Percentiles rank a stretch among this genome's conserved stretches.
Conservation (phyloP, 1,284 basidiomycete genomes). For the Omphalotus olearius region DNA sequence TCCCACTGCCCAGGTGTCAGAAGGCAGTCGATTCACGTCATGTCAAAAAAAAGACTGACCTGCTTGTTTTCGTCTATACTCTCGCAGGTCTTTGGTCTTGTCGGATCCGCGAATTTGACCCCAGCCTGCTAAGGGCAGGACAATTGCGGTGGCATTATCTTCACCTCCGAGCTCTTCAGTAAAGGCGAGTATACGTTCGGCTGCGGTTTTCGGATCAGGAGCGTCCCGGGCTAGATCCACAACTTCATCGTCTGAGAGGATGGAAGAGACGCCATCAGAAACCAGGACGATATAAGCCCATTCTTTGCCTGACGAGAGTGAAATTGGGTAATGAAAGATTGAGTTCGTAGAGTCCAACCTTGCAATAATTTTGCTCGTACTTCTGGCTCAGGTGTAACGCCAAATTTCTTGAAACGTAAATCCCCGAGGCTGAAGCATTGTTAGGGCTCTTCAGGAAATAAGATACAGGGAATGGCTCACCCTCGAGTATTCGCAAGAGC, state of each 20-base stretch:
- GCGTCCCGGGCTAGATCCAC: constrained; percentile 82
- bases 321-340: background rate
- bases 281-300: constrained; percentile 81
- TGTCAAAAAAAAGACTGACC: constrained; percentile 32
- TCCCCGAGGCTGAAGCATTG: constrained; percentile 73
- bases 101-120: constrained; percentile 78
- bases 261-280: constrained; percentile 89
- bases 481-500: constrained; percentile 91
- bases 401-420: constrained; percentile 83
- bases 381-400: constrained; percentile 94
- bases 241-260: constrained; percentile 92
- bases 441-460: background rate
- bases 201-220: constrained; percentile 74
- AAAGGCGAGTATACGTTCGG: constrained; percentile 80
- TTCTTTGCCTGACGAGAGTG: constrained; percentile 47
- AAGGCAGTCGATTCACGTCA: constrained; percentile 7
- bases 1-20: constrained; percentile 40
- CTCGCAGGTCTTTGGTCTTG: constrained; percentile 73
- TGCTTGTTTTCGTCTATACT: constrained; percentile 75
- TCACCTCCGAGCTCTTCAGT: constrained; percentile 88
- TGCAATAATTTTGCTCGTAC: constrained; percentile 77
- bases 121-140: constrained; percentile 95
- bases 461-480: constrained; percentile 32
- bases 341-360: constrained; percentile 38
- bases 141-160: constrained; percentile 90